Base-by-base conservation (phyloP, 441 rosid genomes). In the Eutrema salsugineum region DNA sequence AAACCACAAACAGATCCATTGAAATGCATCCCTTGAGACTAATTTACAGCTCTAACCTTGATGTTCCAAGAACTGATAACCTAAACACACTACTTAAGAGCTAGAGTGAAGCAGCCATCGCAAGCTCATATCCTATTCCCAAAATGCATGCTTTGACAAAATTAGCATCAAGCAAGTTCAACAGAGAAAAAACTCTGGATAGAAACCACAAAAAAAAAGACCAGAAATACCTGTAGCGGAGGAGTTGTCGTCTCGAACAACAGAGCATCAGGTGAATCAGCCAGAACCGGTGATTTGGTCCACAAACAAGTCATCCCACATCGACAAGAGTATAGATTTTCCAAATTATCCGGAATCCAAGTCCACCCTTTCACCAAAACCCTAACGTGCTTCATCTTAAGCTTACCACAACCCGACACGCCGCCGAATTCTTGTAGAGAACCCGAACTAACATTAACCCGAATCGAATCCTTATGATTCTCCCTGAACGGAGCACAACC, bases 341-440 rank as follows among this genome's bases (percentile, higher is more conserved):
- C 97, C 88, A 94, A 78, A 85, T 90, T 90, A 81, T 92, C 94
- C 5, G 97, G 99, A 81, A 94, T 78, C 97, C 97, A 94, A 77
- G 97, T 94, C 99, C 99, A 94, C 51, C 97, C 87, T 77, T 91
- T 90, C 20, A 94, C 94, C 88, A 88, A 80, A 55, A 91, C 87
- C 42, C 78, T 85, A 44, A 87, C 97, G 38, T 90, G 86, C 0
- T 74, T 78, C 88, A 87, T 82, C 71, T 84, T 86, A 80, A 85
- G 80, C 65, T 72, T 80, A 51, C 68, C 59, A 63, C 97, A 94
- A 60, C 70, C 81, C 54, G 67, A 77, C 48, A 77, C 85, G 1
- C 74, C 83, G 24, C 78, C 80, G 44, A 28, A 43, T 33, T 61
- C 83, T 77, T 94, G 97, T 74, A 91, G 40, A 60, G 95, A 84